These are phyloP conservation scores for Tetrapisispora pingtungensis DNA, from an alignment of 805 yeast species.

Conservation along the genomic window DNA sequence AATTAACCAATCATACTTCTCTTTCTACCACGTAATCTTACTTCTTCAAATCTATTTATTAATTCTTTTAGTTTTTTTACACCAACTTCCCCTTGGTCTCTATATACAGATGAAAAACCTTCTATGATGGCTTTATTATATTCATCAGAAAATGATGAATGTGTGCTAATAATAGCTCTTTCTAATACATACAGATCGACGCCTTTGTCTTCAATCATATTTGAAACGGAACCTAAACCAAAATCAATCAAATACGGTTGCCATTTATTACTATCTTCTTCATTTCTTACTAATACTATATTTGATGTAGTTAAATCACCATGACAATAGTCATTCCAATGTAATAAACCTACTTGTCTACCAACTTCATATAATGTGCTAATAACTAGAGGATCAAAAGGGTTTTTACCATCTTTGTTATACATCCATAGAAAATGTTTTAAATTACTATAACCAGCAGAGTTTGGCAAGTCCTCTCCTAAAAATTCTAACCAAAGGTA, in stretches of 20 bases:
- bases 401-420: conserved; percentile 30
- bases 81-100: conserved; percentile 27
- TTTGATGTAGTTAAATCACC: conserved; percentile 94
- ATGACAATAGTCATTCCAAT: conserved; percentile 69
- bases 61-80: conserved; percentile 41
- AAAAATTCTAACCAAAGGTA: conserved; percentile 81
- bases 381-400: conserved; percentile 33
- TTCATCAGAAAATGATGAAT: conserved; percentile 55
- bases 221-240: conserved; percentile 74
- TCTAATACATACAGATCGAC: conserved; percentile 95
- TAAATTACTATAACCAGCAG: conserved; percentile 44
- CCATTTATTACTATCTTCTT: conserved; percentile 13
- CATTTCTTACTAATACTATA: conserved; percentile 41
- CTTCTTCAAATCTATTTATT: conserved; percentile 62
- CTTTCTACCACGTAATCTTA: conserved; percentile 86
- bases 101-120: conserved; percentile 47
- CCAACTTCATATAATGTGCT: conserved; percentile 50
- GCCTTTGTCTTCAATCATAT: conserved; percentile 81
- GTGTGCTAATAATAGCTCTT: conserved; percentile 84
- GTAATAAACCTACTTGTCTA: conserved; percentile 55
- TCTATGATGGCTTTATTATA: conserved; percentile 64
- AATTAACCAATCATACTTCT: conserved; percentile 82
- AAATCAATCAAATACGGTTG: conserved; percentile 74
- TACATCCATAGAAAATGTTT: conserved; percentile 64
- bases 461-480: conserved; percentile 46